Evolutionary conservation across 2,329 filamentous ascomycete species (phyloP).

Genomic region (Xylaria digitata): DNA sequence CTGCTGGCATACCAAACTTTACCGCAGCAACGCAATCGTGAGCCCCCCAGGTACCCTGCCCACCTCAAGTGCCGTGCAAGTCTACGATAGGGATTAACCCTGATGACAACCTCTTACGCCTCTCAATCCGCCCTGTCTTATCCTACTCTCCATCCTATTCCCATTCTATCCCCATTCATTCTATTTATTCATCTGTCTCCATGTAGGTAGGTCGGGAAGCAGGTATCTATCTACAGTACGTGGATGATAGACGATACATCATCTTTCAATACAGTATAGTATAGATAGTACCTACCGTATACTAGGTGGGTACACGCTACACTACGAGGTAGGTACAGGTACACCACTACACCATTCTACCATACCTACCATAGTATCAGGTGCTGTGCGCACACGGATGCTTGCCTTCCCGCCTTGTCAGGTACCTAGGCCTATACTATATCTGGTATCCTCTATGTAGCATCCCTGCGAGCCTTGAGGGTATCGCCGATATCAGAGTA

Average conservation of each 20-base stretch:
- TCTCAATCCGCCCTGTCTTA: neutral
- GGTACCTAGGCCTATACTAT: constrained; percentile 7
- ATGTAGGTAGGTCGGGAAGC: too few species aligned
- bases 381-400: too few species aligned
- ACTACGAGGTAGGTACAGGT: neutral
- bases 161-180: neutral
- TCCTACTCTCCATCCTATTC: neutral
- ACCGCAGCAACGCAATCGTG: constrained; percentile 4
- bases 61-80: neutral
- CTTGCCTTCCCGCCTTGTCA: constrained; percentile 5
- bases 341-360: too few species aligned
- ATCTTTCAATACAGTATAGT: neutral
- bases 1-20: constrained; percentile 12
- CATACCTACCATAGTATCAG: neutral
- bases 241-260: neutral
- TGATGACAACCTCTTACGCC: neutral
- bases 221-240: neutral
- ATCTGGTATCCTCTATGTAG: constrained; percentile 10
- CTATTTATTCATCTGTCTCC: neutral
- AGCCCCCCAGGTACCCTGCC: neutral
- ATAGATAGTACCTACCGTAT: neutral
- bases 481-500: constrained; percentile 15
- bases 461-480: constrained; percentile 9
- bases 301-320: neutral
- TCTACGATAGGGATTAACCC: neutral